Percentiles rank a stretch among this genome's conserved stretches.
phyloP scores from a whole-genome alignment of 139 green algal species.

The Tetraselmis striata region DNA sequence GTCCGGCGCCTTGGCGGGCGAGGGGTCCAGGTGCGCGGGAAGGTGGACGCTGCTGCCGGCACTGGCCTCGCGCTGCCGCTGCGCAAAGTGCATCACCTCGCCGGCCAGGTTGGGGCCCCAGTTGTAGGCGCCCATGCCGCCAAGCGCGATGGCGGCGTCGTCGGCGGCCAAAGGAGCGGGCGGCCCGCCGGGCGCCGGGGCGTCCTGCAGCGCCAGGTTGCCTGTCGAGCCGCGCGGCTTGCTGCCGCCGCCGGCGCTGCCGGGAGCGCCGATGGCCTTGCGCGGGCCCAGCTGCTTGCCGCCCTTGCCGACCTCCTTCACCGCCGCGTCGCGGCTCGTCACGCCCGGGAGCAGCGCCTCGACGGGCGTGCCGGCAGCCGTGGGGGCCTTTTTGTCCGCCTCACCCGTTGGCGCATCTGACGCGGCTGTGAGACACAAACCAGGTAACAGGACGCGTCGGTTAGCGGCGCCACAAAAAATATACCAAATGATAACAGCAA shows the following conservation, averaged over 20 bases:
- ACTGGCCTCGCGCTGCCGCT: not conserved
- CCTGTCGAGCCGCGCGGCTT: not conserved
- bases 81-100: not conserved
- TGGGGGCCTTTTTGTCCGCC: not conserved
- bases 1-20: not conserved
- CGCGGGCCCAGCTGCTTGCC: not conserved
- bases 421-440: too few relatives aligned
- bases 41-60: not conserved
- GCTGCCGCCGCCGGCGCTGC: too few relatives aligned
- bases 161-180: too few relatives aligned
- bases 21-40: not conserved
- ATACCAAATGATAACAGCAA: too few relatives aligned
- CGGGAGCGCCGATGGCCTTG: not conserved
- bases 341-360: not conserved
- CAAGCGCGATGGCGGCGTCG: not conserved
- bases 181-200: too few relatives aligned
- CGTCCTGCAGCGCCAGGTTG: not conserved
- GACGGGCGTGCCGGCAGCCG: not conserved
- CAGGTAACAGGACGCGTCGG: too few relatives aligned
- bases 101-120: not conserved
- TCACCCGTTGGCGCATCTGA: too few relatives aligned
- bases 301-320: not conserved
- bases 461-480: too few relatives aligned
- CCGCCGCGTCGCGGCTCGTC: not conserved
- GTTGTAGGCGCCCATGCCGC: not conserved